Conservation (phyloP, 1,139 yeast species). For the Protomyces inundatus region DNA sequence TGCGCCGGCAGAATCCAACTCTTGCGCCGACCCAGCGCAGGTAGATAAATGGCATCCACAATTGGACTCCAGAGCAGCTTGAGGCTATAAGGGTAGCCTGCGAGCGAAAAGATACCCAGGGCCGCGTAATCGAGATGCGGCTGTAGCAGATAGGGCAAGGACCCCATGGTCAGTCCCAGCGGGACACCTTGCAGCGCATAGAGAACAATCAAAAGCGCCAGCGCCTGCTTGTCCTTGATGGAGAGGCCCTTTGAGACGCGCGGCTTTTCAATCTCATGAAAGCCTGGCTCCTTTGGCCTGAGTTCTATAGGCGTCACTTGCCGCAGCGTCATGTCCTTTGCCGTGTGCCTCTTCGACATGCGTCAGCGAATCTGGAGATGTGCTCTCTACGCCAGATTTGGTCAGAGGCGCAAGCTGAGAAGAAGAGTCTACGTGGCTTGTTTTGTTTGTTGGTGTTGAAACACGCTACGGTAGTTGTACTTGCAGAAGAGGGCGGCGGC, state of each 20-base stretch:
- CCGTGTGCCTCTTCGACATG: background rate
- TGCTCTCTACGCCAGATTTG: no score
- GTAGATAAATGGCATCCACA: conserved; percentile 77
- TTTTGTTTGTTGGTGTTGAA: no score
- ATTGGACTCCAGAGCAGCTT: conserved; percentile 93
- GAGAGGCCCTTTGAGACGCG: conserved; percentile 11
- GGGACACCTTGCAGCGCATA: conserved; percentile 77
- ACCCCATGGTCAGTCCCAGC: conserved; percentile 91
- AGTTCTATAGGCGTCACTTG: conserved; percentile 3
- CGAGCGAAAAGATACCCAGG: conserved; percentile 83
- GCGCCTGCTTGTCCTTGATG: conserved; percentile 21
- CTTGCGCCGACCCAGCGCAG: conserved; percentile 69
- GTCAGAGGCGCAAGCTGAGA: no score
- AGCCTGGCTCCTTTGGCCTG: background rate
- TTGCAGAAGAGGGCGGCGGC: no score
- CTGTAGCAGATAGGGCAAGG: conserved; percentile 86
- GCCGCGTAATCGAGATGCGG: conserved; percentile 79
- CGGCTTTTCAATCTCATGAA: conserved; percentile 18
- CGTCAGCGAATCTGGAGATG: background rate
- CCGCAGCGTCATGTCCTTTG: conserved; percentile 11
- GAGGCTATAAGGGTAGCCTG: conserved; percentile 89
- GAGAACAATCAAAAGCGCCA: conserved; percentile 22
- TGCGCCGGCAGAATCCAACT: conserved; percentile 96
- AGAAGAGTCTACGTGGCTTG: no score
- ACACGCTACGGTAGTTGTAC: no score